Conservation (phyloP, 805 yeast species). For the Saccharomyces paradoxus region DNA sequence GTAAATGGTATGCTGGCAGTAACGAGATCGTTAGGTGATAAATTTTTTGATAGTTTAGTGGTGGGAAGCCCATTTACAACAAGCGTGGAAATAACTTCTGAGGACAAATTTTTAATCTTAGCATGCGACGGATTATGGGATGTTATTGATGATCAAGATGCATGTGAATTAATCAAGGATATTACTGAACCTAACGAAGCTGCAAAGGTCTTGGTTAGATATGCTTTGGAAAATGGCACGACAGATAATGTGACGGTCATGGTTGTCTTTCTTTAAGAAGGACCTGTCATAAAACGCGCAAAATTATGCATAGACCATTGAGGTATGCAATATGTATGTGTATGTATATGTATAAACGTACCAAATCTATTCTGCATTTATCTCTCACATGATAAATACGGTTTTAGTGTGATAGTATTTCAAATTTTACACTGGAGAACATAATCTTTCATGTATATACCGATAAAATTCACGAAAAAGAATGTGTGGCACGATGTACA, state of each 20-base stretch:
- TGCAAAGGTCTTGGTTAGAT: constrained; percentile 55
- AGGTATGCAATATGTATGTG: not conserved
- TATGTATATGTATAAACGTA: constrained; percentile 1
- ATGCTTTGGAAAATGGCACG: constrained; percentile 70
- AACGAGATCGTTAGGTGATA: constrained; percentile 86
- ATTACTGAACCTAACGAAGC: constrained; percentile 55
- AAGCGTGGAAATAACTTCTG: constrained; percentile 55
- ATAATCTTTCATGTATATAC: not conserved
- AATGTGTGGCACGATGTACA: not conserved
- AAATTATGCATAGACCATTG: not conserved
- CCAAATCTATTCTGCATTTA: not conserved
- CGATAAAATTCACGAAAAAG: not conserved
- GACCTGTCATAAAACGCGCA: not conserved
- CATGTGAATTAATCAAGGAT: constrained; percentile 60
- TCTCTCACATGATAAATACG: not conserved
- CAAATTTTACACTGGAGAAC: not conserved
- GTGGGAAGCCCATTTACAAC: constrained; percentile 91
- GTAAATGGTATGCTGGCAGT: constrained; percentile 96
- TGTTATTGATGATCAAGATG: constrained; percentile 76
- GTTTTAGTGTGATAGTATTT: not conserved
- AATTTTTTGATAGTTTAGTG: constrained; percentile 83
- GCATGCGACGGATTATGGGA: constrained; percentile 99
- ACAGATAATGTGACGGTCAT: constrained; percentile 91
- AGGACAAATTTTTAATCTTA: constrained; percentile 72
- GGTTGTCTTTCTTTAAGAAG: constrained; percentile 47